Percentiles rank a stretch among this genome's conserved stretches.
Conservation (phyloP, 139 green algal species). For the Chlamydomonas sp. region DNA sequence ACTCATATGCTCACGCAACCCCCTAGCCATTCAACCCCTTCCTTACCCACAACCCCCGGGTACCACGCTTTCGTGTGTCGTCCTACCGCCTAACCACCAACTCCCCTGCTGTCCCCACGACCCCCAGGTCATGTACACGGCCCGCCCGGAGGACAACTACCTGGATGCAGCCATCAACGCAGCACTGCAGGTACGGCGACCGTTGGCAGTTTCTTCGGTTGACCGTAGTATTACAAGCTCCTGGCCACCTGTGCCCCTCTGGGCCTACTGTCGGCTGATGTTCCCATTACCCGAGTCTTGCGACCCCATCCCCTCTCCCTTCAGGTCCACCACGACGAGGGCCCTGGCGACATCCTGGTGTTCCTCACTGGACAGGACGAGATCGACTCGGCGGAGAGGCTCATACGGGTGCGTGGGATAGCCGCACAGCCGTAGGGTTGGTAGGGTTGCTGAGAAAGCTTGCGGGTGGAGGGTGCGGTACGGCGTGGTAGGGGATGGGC, state of each 20-base stretch:
- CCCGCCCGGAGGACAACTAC: slow-evolving; percentile 87
- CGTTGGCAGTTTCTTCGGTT: background rate
- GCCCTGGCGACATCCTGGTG: slow-evolving; percentile 85
- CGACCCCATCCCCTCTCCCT: background rate
- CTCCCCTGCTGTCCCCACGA: background rate
- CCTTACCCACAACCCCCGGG: background rate
- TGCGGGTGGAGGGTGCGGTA: too few relatives aligned
- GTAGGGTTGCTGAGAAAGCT: too few relatives aligned
- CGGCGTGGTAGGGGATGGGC: too few relatives aligned
- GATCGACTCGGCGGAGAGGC: slow-evolving; percentile 80
- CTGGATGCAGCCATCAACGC: slow-evolving; percentile 86
- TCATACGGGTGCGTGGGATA: slow-evolving; percentile 52
- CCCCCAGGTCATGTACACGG: slow-evolving; percentile 68
- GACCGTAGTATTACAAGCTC: too few relatives aligned
- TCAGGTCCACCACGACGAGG: slow-evolving; percentile 82
- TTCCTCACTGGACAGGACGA: slow-evolving; percentile 93
- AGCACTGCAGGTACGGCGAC: slow-evolving; percentile 71
- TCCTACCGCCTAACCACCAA: background rate
- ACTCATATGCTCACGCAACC: too few relatives aligned
- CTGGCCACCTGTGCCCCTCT: too few relatives aligned
- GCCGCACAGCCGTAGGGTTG: too few relatives aligned
- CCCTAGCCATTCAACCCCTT: too few relatives aligned
- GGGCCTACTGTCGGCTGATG: background rate
- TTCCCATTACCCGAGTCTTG: background rate
- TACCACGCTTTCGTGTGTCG: slow-evolving; percentile 49